Base-by-base conservation (phyloP, 2,329 filamentous ascomycete species). In the Trichoderma koningii region DNA sequence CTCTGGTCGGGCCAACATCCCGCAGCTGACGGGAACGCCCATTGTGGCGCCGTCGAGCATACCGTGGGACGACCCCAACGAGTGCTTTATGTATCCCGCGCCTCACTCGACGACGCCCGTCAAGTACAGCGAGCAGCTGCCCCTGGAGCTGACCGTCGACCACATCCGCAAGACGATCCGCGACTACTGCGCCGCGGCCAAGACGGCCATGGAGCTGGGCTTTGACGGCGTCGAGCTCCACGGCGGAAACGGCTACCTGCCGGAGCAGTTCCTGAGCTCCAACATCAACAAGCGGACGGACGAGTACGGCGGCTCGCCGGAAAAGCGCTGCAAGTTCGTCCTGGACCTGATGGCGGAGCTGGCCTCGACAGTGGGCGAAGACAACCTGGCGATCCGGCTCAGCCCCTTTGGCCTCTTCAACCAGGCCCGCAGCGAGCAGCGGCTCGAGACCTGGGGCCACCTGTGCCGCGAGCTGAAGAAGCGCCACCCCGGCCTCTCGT, bases 401-500 rank as follows among this genome's bases (percentile, higher is more conserved):
- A 77, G 77, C 0, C 82, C 81, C 0, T 82, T 83, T 66, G 81
- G 82, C 3, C 69, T 83, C 3, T 85, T 81, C 69, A 85, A 85
- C 63, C 80, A 84, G 66, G 75, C 80, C 5, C 78, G 80, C 21
- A 77, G 81, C 5, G 78, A 80, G 68, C 77, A 85, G 73, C 76
- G 83, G 1, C 66, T 85, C 23, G 82, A 85, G 71, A 85, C 82
- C 0, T 86, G 82, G 81, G 76, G 77, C 2, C 73, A 80, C 66
- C 74, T 86, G 6, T 85, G 81, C 66, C 74, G 75, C 47, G 75
- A 81, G 66, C 69, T 86, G 66, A 85, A 85, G 71, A 70, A 71
- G 55, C 69, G 71, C 5, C 73, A 77, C 10, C 80, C 80, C 0
- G 68, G 72, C 4, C 71, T 85, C n/a, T 80, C 80, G 3, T 86